Evolutionary conservation across 192 early-diverging fungal genomes (phyloP).

Genomic region (Chytriomyces hyalinus): DNA sequence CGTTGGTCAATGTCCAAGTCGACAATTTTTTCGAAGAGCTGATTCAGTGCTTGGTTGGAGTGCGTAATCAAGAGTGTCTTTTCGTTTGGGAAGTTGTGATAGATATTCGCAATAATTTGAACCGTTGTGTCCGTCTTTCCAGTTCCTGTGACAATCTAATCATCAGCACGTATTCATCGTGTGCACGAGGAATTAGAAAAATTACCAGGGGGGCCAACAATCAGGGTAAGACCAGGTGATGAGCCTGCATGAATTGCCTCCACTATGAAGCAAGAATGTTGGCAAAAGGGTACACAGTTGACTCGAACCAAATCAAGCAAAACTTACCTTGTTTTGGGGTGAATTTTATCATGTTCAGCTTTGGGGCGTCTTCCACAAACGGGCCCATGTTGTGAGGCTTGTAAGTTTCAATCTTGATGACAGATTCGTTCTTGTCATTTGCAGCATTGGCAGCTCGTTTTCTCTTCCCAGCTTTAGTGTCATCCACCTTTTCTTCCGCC

Average conservation of each 20-base stretch:
- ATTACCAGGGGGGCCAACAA: slow-evolving; percentile 92
- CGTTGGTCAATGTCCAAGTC: slow-evolving; percentile 89
- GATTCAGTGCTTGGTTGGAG: slow-evolving; percentile 98
- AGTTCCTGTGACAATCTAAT: slow-evolving; percentile 56
- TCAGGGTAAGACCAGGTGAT: slow-evolving; percentile 85
- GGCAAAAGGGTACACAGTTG: slow-evolving; percentile 12
- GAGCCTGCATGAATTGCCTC: slow-evolving; percentile 86
- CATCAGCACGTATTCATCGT: neutral
- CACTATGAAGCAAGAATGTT: slow-evolving; percentile 42
- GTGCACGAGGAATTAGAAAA: neutral
- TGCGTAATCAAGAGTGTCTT: slow-evolving; percentile 94
- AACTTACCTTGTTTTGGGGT: slow-evolving; percentile 78
- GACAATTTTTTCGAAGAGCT: slow-evolving; percentile 96
- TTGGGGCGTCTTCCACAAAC: slow-evolving; percentile 72
- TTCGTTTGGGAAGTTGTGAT: slow-evolving; percentile 87
- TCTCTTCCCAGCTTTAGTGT: slow-evolving; percentile 38
- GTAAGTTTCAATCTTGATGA: slow-evolving; percentile 68
- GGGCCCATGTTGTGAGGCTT: slow-evolving; percentile 73
- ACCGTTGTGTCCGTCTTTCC: slow-evolving; percentile 99
- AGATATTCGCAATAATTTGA: slow-evolving; percentile 93
- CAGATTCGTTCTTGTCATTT: slow-evolving; percentile 41
- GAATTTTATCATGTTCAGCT: slow-evolving; percentile 78
- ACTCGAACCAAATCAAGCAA: neutral
- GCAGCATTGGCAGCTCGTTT: slow-evolving; percentile 50
- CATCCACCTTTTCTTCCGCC: slow-evolving; percentile 35